Evolutionary conservation across 257 asterid species (phyloP), one percentile per base, ranked within the genome.

Genomic region (Lycium barbarum): DNA sequence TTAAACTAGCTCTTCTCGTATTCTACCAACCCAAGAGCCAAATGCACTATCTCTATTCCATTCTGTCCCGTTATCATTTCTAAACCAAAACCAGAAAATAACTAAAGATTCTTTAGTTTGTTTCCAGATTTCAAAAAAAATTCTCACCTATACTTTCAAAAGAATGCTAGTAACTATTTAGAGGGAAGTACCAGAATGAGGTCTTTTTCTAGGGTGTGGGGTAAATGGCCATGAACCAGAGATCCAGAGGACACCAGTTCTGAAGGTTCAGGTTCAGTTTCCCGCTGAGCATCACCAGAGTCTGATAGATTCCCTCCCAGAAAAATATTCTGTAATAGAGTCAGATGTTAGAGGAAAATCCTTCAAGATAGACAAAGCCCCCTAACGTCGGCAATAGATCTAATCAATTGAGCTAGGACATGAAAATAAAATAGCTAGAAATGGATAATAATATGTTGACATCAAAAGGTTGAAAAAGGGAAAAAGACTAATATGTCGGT

Each of bases 171-270:
- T 22, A 76, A 33, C 47, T 78, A 72, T 72, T n/a, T 72, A 45
- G 58, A 88, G 84, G 87, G 54, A 66, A 86, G 88, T 87, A 96
- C 99, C 98, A 96, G 87, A 84, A 95, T 88, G 86, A 96, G 86
- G 89, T 96, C 99, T 86, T 82, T 91, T 90, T 91, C 88, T 86
- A 88, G 87, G 57, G 90, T 87, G 89, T 91, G 93, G 84, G 90
- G 85, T 85, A 89, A 86, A 71, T 91, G 96, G 74, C 87, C 86
- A 63, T 84, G 88, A 88, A 61, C 79, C 63, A 84, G 78, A 59
- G 91, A 88, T 84, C 89, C 88, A 11, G 91, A 86, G 67, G 89
- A 84, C 76, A 85, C 86, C 5, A 88, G 87, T 83, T 89, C 92
- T 73, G 94, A 93, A 87, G 87, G 67, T 59, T 90, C 91, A 86